Evolutionary conservation across 257 asterid species (phyloP), one percentile per base, ranked within the genome.

Genomic region (Perilla frutescens): DNA sequence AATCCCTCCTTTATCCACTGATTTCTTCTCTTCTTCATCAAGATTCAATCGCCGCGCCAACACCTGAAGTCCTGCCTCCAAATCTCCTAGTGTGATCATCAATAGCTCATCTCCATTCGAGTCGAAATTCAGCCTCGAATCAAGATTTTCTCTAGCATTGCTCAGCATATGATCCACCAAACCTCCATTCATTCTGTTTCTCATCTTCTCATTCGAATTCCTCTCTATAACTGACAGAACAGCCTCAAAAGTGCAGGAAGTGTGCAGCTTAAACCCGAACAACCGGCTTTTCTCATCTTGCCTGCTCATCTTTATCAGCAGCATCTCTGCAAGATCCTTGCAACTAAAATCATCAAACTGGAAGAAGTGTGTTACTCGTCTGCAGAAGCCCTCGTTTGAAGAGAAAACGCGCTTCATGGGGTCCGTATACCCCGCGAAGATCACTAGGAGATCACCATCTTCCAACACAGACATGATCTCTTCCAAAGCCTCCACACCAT

Each of bases 401-500:
- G 96, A 74, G 73, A 90, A 89, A 0, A 93, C 97, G 0, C 93
- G 91, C 79, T 85, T 89, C 98, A 93, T 90, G 7, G 93, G 93
- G 66, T 90, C 97, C 0, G 96, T 93, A 48, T 93, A 93, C 40
- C 98, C 98, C 0, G 98, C 96, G 34, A 93, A 93, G 26, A 93
- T 81, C n/a, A 93, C 89, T 2, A 93, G 91, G 6, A 91, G 66
- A 10, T 82, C 68, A 10, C 96, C 97, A n/a, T 88, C 91, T 76
- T 93, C 98, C 82, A 91, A 72, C 13, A 85, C 89, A 2, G 98
- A 93, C 98, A 93, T 93, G 75, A 92, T 90, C 86, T 92, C 98
- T 44, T 92, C 98, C 63, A 90, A 72, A 4, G 97, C 98, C 68
- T 90, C 98, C 69, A 84, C 82, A 13, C 97, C 98, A 4, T 64